Evolutionary conservation across 129 eudicot species (phyloP).

Genomic region (Chrysanthemum makinoi): DNA sequence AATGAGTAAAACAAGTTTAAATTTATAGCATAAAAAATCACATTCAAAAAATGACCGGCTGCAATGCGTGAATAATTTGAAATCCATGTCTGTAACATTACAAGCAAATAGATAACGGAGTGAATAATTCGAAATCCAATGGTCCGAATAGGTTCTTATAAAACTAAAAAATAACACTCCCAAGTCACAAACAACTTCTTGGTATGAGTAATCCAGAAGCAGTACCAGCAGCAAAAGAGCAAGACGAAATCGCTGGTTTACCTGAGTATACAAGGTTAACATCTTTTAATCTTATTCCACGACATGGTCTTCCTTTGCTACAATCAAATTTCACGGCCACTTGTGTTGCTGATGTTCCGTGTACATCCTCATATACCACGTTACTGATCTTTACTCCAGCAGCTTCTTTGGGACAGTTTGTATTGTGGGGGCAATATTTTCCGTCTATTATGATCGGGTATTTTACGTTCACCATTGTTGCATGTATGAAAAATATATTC

Average conservation of each 20-base stretch:
- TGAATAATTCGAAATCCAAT: too few species aligned
- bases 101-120: neutral
- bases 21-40: too few species aligned
- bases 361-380: slow-evolving; percentile 19
- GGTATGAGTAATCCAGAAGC: slow-evolving; percentile 36
- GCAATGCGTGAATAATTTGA: too few species aligned
- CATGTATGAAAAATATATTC: neutral
- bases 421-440: slow-evolving; percentile 5
- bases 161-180: too few species aligned
- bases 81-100: too few species aligned
- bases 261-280: slow-evolving; percentile 31
- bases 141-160: too few species aligned
- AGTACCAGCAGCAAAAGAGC: slow-evolving; percentile 40
- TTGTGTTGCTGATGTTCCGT: slow-evolving; percentile 26
- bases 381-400: slow-evolving; percentile 12
- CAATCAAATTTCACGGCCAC: slow-evolving; percentile 21
- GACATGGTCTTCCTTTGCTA: slow-evolving; percentile 32
- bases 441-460: slow-evolving; percentile 8
- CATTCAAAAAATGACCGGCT: too few species aligned
- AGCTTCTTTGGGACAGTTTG: neutral
- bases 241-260: slow-evolving; percentile 24
- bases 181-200: slow-evolving; percentile 29
- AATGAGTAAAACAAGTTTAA: too few species aligned
- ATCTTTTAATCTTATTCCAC: slow-evolving; percentile 35
- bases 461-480: slow-evolving; percentile 14